Evolutionary conservation across 2,329 filamentous ascomycete species (phyloP), one percentile per base, ranked within the genome.

Genomic region (Penicillium sp.): DNA sequence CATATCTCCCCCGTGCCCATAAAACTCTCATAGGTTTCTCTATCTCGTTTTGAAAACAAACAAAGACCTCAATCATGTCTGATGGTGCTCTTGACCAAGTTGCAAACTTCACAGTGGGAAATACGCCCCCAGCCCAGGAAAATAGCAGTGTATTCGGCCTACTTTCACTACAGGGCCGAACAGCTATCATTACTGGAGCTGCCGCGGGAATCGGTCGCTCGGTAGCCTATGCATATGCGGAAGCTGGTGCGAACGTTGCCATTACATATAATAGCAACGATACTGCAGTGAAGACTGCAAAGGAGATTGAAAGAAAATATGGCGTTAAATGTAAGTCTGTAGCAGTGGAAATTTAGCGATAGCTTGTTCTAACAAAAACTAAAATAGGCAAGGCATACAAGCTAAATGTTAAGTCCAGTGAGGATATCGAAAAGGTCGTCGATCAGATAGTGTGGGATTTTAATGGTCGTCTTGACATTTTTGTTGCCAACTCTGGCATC

Each of bases 401-500:
- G 11, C 21, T 25, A 19, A 27, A 49, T 21, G 46, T 49, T 9
- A 33, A 26, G 3, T 19, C 16, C 21, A 26, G 27, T 11, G 16
- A 14, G 9, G 27, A 33, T 11, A 35, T 19, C 10, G 16, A 14
- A 10, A 16, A 33, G 19, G 27, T 55, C 10, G 35, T 55, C 10
- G 29, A 50, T 27, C 11, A 62, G 19, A 62, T 70, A 10, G 56
- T 56, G 3, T 47, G 55, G 19, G 61, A 62, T 14, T 72, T 72
- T n/a, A 19, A 19, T 19, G 60, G 62, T 6, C 43, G 53, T 14
- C 33, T 64, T 23, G 69, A 73, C 49, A 51, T 73, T 7, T 58
- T 73, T 29, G 63, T 72, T 8, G 70, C 70, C 26, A 73, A 72
- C 48, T 61, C 69, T 7, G 70, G 72, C 5, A 21, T 62, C 19